Evolutionary conservation across 2,329 filamentous ascomycete species (phyloP), one percentile per base, ranked within the genome.

Genomic region (Phyllosticta citribraziliensis): DNA sequence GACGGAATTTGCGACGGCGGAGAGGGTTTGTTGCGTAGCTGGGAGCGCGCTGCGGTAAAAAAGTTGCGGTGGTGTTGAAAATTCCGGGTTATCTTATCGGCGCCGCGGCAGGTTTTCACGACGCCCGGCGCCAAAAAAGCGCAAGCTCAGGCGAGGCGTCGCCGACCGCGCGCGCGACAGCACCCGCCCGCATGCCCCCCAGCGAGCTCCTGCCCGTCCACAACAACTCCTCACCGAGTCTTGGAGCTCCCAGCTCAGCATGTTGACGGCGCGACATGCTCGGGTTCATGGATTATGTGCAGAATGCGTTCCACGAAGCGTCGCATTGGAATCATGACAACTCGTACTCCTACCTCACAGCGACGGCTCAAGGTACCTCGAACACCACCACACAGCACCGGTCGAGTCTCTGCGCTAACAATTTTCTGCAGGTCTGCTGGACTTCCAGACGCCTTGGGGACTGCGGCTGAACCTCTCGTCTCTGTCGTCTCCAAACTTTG

Each of bases 221-320:
- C 27, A 35, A 30, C 57, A 55, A 30, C 52, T 51, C 53, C 40
- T 61, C 55, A 47, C 17, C 55, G 25, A 35, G 22, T 33, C 12
- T 22, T 52, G 24, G 20, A 27, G 54, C 40, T 54, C 10, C 50
- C 51, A 47, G 1, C 55, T 19, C 54, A 62, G 55, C 55, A 62
- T 62, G 60, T 50, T 57, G 55, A 57, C 30, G 30, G 51, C 30
- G 59, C 55, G 55, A 25, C 33, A 97, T 97, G 92, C 86, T 94
- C 78, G 88, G 92, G 77, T 97, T 96, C 80, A 96, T 97, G 90
- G 91, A 96, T 77, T 93, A 95, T 79, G 88, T 97, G 79, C 91
- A 96, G 77, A 84, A 88, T 77, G 89, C 90, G 70, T 97, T 96
- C 78, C 89, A 91, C 74, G 82, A 88, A 72, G 87, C 88, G 61